Evolutionary conservation across 257 asterid species (phyloP), one percentile per base, ranked within the genome.

Genomic region (Haberlea rhodopensis): DNA sequence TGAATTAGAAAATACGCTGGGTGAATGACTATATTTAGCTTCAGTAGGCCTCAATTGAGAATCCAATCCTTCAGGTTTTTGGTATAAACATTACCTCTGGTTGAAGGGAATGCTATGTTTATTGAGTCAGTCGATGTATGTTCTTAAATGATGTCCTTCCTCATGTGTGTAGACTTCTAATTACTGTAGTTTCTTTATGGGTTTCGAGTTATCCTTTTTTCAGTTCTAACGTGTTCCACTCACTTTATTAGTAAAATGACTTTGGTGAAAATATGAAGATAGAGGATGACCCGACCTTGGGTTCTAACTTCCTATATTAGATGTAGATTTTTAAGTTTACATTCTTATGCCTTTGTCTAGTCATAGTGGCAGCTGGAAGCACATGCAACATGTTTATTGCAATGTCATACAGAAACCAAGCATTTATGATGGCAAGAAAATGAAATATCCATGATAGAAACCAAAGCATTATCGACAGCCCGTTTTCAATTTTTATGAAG

Each of bases 21-120:
- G 40, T 37, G 46, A 37, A 37, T 37, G 4, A 37, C 3, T 37
- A 0, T 53, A 37, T 53, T 65, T 27, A 28, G n/a, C 53, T 46
- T 21, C 46, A 52, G 27, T 23, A 28, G 16, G 2, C 24, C 49
- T 67, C 40, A 54, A 32, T 49, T 52, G 21, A 15, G 45, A 71
- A 27, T 20, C 32, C 24, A 40, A 28, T 45, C 43, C 2, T 55
- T 22, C 37, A 21, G 21, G 24, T 23, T 60, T 59, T 66, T 53
- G 11, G n/a, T 49, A 24, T 53, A 37, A 19, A 18, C 25, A 26
- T 60, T 10, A 37, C 5, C 46, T 37, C n/a, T 37, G 46, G 46
- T 37, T 37, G 10, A 10, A 37, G 46, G 11, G 46, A 37, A 37
- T 37, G 16, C 16, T 9, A 37, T 37, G 46, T 37, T 9, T 37